Conservation (phyloP, 176 grass and related monocot genomes). For the Lolium rigidum region DNA sequence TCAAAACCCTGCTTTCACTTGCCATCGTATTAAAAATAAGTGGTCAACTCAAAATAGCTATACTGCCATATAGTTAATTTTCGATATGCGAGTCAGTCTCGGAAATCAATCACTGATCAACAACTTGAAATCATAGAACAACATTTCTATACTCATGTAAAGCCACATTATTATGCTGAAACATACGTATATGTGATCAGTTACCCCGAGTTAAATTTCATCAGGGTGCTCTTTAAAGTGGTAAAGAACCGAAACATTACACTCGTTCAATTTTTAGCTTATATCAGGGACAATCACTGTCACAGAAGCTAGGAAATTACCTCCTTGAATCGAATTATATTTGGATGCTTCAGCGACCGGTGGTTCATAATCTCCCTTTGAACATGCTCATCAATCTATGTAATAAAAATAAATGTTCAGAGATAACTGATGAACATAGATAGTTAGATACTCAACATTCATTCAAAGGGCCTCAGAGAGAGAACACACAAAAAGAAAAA, state of each 20-base stretch:
- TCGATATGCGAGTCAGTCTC: not conserved
- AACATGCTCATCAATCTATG: conserved; percentile 96
- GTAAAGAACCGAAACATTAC: not conserved
- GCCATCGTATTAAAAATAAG: conserved; percentile 20
- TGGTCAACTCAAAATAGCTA: conserved; percentile 14
- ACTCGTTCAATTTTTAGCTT: not conserved
- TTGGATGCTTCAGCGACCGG: conserved; percentile 85
- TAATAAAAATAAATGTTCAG: conserved; percentile 25
- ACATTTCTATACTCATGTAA: not conserved
- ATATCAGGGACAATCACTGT: not conserved
- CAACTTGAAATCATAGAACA: conserved; percentile 1
- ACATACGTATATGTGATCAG: not conserved
- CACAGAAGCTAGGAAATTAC: conserved; percentile 48
- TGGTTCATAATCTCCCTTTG: conserved; percentile 99
- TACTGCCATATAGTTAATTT: conserved; percentile 33
- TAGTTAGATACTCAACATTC: not conserved
- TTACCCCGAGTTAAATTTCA: not conserved
- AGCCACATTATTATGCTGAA: not conserved
- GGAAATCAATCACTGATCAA: conserved; percentile 24
- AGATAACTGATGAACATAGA: conserved; percentile 21
- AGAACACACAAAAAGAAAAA: not conserved
- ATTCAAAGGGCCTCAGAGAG: not conserved
- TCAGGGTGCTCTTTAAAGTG: not conserved
- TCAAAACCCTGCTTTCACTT: conserved; percentile 1
- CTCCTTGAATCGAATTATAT: conserved; percentile 96